These are phyloP conservation scores for Cenchrus purpureus DNA, from an alignment of 176 grass and related monocot genomes.

Conservation along the genomic window DNA sequence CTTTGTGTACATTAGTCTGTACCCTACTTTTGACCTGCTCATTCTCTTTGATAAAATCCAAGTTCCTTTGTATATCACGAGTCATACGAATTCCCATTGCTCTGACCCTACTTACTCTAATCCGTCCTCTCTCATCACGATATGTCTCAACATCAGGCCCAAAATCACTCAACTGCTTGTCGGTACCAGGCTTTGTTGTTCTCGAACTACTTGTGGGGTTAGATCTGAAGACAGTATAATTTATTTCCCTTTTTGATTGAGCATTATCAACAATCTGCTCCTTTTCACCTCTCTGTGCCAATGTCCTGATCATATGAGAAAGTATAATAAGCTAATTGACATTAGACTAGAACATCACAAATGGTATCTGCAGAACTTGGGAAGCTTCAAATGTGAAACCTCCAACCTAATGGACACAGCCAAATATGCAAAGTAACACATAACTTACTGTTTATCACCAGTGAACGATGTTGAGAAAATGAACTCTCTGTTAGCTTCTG, in stretches of 20 bases:
- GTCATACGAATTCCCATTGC: slow-evolving; percentile 93
- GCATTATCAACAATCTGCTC: slow-evolving; percentile 48
- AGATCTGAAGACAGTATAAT: slow-evolving; percentile 47
- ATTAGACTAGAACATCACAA: slow-evolving; percentile 12
- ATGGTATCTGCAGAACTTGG: neutral
- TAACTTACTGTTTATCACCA: slow-evolving; percentile 93
- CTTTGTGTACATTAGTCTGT: slow-evolving; percentile 31
- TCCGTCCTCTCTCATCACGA: slow-evolving; percentile 73
- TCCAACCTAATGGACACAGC: slow-evolving; percentile 24
- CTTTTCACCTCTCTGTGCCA: slow-evolving; percentile 58
- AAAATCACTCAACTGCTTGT: slow-evolving; percentile 59
- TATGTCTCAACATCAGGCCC: slow-evolving; percentile 89
- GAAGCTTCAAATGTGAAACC: slow-evolving; percentile 15
- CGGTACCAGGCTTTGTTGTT: slow-evolving; percentile 42
- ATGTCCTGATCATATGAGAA: slow-evolving; percentile 47
- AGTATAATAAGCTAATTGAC: slow-evolving; percentile 28
- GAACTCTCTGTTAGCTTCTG: slow-evolving; percentile 95
- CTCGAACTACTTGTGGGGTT: slow-evolving; percentile 52
- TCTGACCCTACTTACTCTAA: slow-evolving; percentile 90
- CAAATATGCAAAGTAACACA: slow-evolving; percentile 27
- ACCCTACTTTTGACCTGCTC: slow-evolving; percentile 63
- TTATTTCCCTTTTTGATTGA: slow-evolving; percentile 38
- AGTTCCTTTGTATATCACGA: slow-evolving; percentile 98
- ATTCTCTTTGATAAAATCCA: slow-evolving; percentile 92
- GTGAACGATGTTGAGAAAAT: slow-evolving; percentile 98